Evolutionary conservation across 2,329 filamentous ascomycete species (phyloP).

Genomic region (Akanthomyces uredinophilus): DNA sequence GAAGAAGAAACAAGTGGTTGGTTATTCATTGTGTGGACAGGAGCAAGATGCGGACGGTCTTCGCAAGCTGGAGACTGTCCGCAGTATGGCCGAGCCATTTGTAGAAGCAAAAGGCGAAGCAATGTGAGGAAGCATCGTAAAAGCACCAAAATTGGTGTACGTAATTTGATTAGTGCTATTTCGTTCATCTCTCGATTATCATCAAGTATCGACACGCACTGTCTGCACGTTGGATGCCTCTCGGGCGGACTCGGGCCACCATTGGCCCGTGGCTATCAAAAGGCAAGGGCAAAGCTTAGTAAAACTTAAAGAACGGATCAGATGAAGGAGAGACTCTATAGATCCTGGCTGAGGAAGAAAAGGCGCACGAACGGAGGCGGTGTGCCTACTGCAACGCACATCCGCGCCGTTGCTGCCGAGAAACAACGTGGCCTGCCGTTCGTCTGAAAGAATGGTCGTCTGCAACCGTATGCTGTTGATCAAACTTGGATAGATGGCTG

Average conservation of each 20-base stretch:
- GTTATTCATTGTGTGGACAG: neutral
- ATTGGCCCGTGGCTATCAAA: too few species aligned
- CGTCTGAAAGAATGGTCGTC: neutral
- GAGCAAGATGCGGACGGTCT: neutral
- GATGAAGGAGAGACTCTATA: neutral
- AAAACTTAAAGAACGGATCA: neutral
- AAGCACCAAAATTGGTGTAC: neutral
- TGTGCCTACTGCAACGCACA: neutral
- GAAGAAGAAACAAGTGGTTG: too few species aligned
- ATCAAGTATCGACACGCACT: neutral
- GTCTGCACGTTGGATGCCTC: too few species aligned
- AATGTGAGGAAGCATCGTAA: neutral
- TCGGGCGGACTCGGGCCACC: too few species aligned
- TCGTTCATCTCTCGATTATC: neutral
- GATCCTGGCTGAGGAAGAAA: neutral
- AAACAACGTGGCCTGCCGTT: neutral
- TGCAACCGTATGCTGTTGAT: neutral
- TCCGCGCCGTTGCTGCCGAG: neutral
- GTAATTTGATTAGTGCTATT: neutral
- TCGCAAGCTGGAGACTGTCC: neutral
- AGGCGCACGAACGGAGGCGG: neutral
- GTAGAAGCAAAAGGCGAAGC: neutral
- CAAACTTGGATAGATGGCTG: neutral
- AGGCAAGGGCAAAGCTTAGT: neutral
- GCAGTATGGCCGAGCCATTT: neutral